Conservation (phyloP, 2,329 filamentous ascomycete genomes). For the Sphaerulina musiva region DNA sequence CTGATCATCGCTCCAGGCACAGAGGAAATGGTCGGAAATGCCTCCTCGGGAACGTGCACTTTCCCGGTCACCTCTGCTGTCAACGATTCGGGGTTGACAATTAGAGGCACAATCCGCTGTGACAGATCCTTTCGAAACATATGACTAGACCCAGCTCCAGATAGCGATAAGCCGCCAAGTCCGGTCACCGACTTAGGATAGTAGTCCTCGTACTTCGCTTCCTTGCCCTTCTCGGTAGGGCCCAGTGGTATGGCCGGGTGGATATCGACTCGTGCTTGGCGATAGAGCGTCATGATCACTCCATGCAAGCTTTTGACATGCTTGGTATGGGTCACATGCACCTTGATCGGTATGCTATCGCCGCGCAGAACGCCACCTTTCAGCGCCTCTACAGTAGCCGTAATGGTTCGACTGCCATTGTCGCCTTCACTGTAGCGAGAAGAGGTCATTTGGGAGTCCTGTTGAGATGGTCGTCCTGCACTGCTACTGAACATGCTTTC, state of each 20-base stretch:
- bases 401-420: conserved; percentile 62
- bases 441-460: conserved; percentile 38
- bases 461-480: conserved; percentile 32
- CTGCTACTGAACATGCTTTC: conserved; percentile 27
- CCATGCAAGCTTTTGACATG: conserved; percentile 84
- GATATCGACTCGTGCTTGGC: conserved; percentile 84
- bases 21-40: conserved; percentile 82
- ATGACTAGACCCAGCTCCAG: conserved; percentile 78
- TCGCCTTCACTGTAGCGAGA: conserved; percentile 45
- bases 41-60: conserved; percentile 79
- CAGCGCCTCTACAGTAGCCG: conserved; percentile 73
- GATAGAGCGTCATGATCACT: conserved; percentile 85
- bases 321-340: conserved; percentile 82
- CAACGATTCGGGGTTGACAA: conserved; percentile 74
- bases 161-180: conserved; percentile 76
- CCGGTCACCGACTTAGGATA: conserved; percentile 84
- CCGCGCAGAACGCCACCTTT: conserved; percentile 81
- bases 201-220: conserved; percentile 70
- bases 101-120: conserved; percentile 79
- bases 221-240: conserved; percentile 58
- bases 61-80: conserved; percentile 74
- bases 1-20: conserved; percentile 91
- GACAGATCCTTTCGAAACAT: conserved; percentile 93
- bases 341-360: conserved; percentile 70
- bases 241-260: conserved; percentile 57